Conservation (phyloP, 2,329 filamentous ascomycete species). For the Plenodomus tracheiphilus region DNA sequence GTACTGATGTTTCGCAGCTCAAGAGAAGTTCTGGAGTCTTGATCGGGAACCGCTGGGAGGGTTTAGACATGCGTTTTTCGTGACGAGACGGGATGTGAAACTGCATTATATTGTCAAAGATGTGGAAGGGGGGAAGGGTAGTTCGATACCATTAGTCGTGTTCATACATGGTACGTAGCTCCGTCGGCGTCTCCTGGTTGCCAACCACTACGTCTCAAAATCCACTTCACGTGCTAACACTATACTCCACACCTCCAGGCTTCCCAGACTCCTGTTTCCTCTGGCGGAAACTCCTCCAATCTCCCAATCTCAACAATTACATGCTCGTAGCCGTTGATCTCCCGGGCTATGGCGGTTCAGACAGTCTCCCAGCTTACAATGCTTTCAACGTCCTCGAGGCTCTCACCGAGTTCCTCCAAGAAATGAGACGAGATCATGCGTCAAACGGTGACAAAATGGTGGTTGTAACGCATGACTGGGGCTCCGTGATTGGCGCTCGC, state of each 20-base stretch:
- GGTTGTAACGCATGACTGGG: conserved; percentile 61
- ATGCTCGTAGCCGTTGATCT: conserved; percentile 60
- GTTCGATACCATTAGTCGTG: conserved; percentile 50
- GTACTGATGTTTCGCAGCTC: conserved; percentile 44
- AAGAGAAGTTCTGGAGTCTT: conserved; percentile 59
- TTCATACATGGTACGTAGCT: conserved; percentile 54
- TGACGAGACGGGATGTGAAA: conserved; percentile 52
- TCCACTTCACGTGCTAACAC: background rate
- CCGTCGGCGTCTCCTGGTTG: background rate
- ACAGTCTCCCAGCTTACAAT: conserved; percentile 54
- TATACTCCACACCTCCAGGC: conserved; percentile 28
- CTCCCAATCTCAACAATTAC: conserved; percentile 42
- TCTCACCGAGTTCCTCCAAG: conserved; percentile 57
- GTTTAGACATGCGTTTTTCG: conserved; percentile 57
- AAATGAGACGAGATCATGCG: conserved; percentile 52
- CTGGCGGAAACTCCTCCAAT: conserved; percentile 55
- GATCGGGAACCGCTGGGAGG: conserved; percentile 49
- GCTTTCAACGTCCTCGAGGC: conserved; percentile 57
- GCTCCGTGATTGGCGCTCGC: conserved; percentile 55
- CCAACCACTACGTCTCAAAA: background rate
- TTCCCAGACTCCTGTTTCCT: conserved; percentile 63
- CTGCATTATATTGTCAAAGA: conserved; percentile 59
- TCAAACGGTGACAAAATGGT: conserved; percentile 39
- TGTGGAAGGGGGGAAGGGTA: conserved; percentile 1
- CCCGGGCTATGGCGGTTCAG: conserved; percentile 63